phyloP scores from a whole-genome alignment of 768 basidiomycete species.

The Suillus brevipes region DNA sequence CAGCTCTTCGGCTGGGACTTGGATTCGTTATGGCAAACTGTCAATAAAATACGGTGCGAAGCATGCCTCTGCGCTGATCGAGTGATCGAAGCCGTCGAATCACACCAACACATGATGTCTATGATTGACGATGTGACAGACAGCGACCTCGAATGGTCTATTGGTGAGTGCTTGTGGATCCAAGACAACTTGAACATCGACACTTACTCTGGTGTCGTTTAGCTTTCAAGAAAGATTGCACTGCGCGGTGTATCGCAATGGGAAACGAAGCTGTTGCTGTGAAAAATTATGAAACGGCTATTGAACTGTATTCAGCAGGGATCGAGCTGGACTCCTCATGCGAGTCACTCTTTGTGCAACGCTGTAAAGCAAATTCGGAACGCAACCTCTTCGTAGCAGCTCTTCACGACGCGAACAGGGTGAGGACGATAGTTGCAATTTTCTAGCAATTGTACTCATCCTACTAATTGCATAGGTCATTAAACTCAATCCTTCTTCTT shows the following conservation, averaged over 20 bases:
- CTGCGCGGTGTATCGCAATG: not conserved
- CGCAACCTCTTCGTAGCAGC: not conserved
- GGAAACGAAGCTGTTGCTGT: not conserved
- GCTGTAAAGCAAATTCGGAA: not conserved
- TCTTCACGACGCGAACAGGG: not conserved
- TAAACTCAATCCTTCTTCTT: not conserved
- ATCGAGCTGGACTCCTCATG: not conserved
- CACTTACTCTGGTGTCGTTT: not conserved
- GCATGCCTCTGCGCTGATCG: not conserved
- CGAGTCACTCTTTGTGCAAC: not conserved
- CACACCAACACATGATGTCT: not conserved
- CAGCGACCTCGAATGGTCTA: not conserved
- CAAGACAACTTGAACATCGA: not conserved
- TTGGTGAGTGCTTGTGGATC: not conserved
- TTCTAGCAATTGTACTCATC: not conserved
- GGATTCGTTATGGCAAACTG: not conserved
- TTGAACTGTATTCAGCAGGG: not conserved
- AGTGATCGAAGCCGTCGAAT: not conserved
- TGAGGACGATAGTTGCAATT: not conserved
- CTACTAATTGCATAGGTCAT: not conserved
- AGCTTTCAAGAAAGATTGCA: not conserved
- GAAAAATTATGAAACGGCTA: not conserved
- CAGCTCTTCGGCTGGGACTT: slow-evolving; percentile 1
- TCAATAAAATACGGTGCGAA: not conserved
- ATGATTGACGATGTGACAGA: not conserved